These are phyloP conservation scores for Lentinula aciculospora DNA, from an alignment of 768 basidiomycete genomes.

Conservation along the genomic window DNA sequence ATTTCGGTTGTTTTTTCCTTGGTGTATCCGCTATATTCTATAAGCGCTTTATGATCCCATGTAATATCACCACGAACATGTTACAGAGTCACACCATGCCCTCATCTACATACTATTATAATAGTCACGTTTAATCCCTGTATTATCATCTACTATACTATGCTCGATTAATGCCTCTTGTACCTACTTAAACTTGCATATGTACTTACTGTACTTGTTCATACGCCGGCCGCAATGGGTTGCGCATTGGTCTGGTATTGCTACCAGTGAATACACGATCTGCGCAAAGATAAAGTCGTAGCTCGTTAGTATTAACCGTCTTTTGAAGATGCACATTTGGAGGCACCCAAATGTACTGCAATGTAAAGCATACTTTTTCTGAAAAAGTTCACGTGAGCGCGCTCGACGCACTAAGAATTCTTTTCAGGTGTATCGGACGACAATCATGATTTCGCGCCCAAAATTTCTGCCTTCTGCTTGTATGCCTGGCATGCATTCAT, in stretches of 20 bases:
- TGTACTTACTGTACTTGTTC: background rate
- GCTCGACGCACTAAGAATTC: too few species aligned
- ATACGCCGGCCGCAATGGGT: too few species aligned
- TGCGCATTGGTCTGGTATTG: too few species aligned
- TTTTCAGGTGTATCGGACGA: background rate
- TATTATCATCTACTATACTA: background rate
- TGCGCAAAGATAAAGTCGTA: too few species aligned
- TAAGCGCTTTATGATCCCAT: background rate
- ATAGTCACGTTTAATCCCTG: background rate
- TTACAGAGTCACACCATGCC: background rate
- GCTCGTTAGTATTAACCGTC: too few species aligned
- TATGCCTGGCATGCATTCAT: background rate
- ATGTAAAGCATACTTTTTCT: too few species aligned
- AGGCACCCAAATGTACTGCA: too few species aligned
- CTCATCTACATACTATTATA: background rate
- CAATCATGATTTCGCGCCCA: slow-evolving; percentile 10
- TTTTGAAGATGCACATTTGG: too few species aligned
- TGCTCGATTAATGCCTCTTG: background rate
- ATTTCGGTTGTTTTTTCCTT: too few species aligned
- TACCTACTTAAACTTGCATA: background rate
- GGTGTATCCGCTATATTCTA: too few species aligned
- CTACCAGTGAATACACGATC: too few species aligned
- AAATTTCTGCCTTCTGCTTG: slow-evolving; percentile 4
- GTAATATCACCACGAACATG: background rate
- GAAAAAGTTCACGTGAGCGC: too few species aligned